A percentile compares a stretch with the other conserved stretches of the same genome.
These are phyloP conservation scores for Chlorella vulgaris DNA, from an alignment of 139 green algal genomes.

Conservation along the genomic window DNA sequence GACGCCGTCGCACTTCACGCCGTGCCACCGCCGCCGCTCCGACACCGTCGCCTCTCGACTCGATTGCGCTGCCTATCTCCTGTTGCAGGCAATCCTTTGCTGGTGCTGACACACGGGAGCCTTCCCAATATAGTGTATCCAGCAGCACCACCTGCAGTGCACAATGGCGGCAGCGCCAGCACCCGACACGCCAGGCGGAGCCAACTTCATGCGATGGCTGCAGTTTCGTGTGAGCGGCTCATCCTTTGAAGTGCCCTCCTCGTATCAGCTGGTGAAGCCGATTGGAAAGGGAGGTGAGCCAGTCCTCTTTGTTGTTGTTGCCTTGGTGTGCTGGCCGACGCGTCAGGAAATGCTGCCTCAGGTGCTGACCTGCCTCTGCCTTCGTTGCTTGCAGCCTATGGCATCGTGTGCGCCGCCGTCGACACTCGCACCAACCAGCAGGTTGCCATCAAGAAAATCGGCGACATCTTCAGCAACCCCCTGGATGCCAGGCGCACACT, in stretches of 20 bases:
- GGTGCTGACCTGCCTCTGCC: not conserved
- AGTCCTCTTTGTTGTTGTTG: not conserved
- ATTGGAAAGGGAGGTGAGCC: constrained; percentile 86
- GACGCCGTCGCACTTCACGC: too few species aligned
- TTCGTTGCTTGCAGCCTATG: constrained; percentile 78
- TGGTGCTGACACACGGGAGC: too few species aligned
- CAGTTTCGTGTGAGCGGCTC: constrained; percentile 36
- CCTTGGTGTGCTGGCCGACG: not conserved
- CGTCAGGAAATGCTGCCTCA: not conserved
- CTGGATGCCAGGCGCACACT: constrained; percentile 92
- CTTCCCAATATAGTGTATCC: not conserved
- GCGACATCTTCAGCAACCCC: constrained; percentile 86
- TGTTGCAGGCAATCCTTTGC: too few species aligned
- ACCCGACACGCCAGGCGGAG: constrained; percentile 13
- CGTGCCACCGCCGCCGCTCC: too few species aligned
- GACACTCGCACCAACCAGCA: constrained; percentile 71
- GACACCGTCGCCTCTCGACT: too few species aligned
- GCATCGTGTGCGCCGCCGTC: constrained; percentile 92
- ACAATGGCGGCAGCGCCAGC: constrained; percentile 1
- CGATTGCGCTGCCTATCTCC: too few species aligned
- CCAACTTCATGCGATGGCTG: constrained; percentile 27
- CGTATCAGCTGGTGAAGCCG: constrained; percentile 43
- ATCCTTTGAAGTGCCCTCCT: constrained; percentile 32
- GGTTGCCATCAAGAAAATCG: constrained; percentile 97
- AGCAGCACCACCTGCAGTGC: fast-evolving